Conservation (phyloP, 2,329 filamentous ascomycete species). For the Aureobasidium sp. region DNA sequence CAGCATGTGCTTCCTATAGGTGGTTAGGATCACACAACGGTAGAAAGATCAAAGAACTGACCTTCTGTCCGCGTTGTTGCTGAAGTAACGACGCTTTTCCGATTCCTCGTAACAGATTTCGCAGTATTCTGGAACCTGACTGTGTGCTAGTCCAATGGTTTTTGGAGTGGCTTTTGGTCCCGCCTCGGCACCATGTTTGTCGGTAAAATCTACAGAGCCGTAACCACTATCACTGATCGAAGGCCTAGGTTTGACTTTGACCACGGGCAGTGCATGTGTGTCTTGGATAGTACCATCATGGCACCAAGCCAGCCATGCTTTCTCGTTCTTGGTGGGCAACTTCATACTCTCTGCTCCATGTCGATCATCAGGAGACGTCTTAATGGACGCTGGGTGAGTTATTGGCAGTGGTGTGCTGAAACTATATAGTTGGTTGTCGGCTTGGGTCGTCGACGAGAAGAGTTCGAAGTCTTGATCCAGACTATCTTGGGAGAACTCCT, state of each 20-base stretch:
- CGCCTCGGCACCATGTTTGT: neutral
- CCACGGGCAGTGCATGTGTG: neutral
- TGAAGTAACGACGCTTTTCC: slow-evolving; percentile 2
- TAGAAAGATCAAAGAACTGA: neutral
- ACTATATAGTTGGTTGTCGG: neutral
- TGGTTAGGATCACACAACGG: neutral
- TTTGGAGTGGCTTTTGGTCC: neutral
- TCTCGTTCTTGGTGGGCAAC: neutral
- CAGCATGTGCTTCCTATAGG: slow-evolving; percentile 1
- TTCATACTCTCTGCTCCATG: neutral
- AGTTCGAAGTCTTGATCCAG: slow-evolving; percentile 2
- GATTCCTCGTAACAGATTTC: neutral
- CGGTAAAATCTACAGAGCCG: neutral
- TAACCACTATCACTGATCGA: slow-evolving; percentile 5
- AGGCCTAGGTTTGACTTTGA: neutral
- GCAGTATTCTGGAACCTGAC: neutral
- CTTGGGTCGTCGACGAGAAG: neutral
- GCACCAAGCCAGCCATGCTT: neutral
- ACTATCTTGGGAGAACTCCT: neutral
- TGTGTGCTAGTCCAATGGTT: neutral
- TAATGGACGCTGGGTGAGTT: neutral
- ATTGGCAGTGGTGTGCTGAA: neutral
- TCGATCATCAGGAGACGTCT: neutral
- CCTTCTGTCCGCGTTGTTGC: slow-evolving; percentile 10
- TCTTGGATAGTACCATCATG: neutral